These are phyloP conservation scores for Xylaria grammica DNA, from an alignment of 495 filamentous ascomycete genomes.

Conservation along the genomic window DNA sequence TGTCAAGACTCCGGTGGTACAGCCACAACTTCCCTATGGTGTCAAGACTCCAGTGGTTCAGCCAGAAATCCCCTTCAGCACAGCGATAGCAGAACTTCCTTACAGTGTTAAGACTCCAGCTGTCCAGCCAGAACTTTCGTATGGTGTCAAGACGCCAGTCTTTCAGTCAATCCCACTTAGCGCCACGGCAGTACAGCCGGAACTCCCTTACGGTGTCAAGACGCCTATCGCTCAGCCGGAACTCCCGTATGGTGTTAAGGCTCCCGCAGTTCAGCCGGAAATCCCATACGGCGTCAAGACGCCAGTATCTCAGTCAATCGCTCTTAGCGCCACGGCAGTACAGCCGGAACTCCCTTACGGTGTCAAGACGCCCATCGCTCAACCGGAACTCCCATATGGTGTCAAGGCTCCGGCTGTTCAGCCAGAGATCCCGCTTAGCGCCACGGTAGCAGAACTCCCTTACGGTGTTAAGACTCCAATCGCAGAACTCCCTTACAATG, in stretches of 20 bases:
- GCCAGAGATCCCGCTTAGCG: background rate
- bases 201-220: background rate
- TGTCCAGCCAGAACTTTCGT: no score
- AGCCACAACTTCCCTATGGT: background rate
- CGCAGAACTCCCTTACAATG: no score
- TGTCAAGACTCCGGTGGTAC: background rate
- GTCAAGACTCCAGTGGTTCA: background rate
- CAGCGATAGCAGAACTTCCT: background rate
- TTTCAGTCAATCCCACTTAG: no score
- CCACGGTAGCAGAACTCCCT: background rate
- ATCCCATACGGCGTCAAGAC: background rate
- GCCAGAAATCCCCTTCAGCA: background rate
- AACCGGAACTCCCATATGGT: no score
- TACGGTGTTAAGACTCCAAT: background rate
- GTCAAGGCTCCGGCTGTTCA: background rate
- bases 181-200: no score
- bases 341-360: background rate
- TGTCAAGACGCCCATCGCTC: no score
- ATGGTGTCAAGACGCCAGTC: no score
- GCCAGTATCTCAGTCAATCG: no score
- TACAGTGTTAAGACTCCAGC: background rate
- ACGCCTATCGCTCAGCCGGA: no score
- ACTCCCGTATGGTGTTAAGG: no score
- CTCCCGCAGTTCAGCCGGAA: no score
- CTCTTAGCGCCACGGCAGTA: no score